Evolutionary conservation across 2,329 filamentous ascomycete species (phyloP).

Genomic region (Lecanicillium sp.): DNA sequence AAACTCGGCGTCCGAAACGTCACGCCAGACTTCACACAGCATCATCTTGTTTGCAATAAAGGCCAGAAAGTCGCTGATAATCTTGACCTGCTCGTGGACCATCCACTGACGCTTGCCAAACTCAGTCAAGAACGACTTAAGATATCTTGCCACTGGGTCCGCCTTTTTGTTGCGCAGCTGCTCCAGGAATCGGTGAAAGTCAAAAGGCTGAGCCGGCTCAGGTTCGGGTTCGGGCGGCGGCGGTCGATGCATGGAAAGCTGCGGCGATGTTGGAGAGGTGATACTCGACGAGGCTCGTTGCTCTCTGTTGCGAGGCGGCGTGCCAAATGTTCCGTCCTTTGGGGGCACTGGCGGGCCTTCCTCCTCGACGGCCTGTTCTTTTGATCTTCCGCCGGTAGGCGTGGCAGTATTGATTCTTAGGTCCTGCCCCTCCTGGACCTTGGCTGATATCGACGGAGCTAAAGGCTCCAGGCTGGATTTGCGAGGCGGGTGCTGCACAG

Average conservation of each 20-base stretch:
- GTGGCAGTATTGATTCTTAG: constrained; percentile 32
- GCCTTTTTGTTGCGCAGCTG: constrained; percentile 93
- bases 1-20: constrained; percentile 93
- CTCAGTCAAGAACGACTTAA: constrained; percentile 88
- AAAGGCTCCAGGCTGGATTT: constrained; percentile 79
- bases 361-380: constrained; percentile 33
- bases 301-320: constrained; percentile 27
- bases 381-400: constrained; percentile 27
- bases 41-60: constrained; percentile 99
- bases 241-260: constrained; percentile 48
- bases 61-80: constrained; percentile 89
- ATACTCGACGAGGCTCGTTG: constrained; percentile 24
- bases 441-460: constrained; percentile 40
- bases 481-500: constrained; percentile 67
- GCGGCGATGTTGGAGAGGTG: constrained; percentile 36
- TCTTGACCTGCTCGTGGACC: constrained; percentile 99
- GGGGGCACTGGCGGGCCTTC: constrained; percentile 50
- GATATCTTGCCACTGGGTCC: constrained; percentile 93
- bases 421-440: constrained; percentile 40
- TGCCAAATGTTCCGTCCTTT: constrained; percentile 45
- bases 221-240: constrained; percentile 68
- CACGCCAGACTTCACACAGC: constrained; percentile 91
- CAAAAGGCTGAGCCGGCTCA: constrained; percentile 82
- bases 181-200: constrained; percentile 95
- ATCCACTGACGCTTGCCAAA: constrained; percentile 99